Evolutionary conservation across 768 basidiomycete genomes (phyloP).

Genomic region (Lentinula aciculospora): DNA sequence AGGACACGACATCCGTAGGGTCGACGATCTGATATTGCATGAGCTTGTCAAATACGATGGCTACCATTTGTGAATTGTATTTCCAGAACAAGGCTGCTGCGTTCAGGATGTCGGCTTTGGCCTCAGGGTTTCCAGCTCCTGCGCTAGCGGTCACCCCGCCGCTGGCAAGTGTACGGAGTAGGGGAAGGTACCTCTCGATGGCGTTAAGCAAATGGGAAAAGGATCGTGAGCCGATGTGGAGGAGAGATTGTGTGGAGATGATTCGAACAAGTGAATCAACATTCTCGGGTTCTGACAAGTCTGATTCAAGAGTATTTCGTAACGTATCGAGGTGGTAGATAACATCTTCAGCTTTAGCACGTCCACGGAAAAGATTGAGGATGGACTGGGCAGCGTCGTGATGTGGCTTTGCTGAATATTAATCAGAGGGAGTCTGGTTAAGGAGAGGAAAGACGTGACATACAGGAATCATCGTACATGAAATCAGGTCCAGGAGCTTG

Average conservation of each 20-base stretch:
- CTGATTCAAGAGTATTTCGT: constrained; percentile 54
- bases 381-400: constrained; percentile 77
- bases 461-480: constrained; percentile 79
- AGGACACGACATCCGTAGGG: constrained; percentile 83
- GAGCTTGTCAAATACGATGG: constrained; percentile 94
- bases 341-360: constrained; percentile 77
- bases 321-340: constrained; percentile 67
- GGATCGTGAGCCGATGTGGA: constrained; percentile 89
- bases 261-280: constrained; percentile 66
- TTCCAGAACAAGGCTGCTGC: constrained; percentile 79
- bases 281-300: constrained; percentile 49
- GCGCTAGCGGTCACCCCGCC: constrained; percentile 32
- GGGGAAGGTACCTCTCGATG: constrained; percentile 86
- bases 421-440: not conserved
- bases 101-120: constrained; percentile 66
- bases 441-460: constrained; percentile 5
- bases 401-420: constrained; percentile 58
- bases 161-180: constrained; percentile 62
- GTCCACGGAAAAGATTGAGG: constrained; percentile 74
- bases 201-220: constrained; percentile 98
- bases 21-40: constrained; percentile 99
- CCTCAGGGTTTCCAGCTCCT: constrained; percentile 40
- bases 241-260: constrained; percentile 80
- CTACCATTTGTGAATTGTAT: constrained; percentile 78
- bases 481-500: constrained; percentile 77